These are phyloP conservation scores for Hawksworthiomyces lignivorus DNA, from an alignment of 2,329 filamentous ascomycete genomes.

Conservation along the genomic window DNA sequence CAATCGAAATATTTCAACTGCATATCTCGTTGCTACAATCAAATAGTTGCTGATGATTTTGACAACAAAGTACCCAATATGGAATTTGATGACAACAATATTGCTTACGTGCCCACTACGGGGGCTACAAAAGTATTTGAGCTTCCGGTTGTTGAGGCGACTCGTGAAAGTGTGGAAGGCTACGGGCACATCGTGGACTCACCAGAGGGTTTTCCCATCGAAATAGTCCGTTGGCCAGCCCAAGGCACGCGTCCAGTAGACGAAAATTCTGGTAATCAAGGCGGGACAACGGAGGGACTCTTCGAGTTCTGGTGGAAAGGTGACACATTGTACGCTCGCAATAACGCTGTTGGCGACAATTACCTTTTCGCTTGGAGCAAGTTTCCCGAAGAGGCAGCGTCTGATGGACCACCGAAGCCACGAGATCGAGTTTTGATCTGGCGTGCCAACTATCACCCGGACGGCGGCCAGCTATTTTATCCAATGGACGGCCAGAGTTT, in stretches of 20 bases:
- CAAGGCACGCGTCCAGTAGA: neutral
- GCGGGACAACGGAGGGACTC: neutral
- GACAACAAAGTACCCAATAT: no score
- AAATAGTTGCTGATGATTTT: no score
- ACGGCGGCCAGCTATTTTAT: conserved; percentile 1
- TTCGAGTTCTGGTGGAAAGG: conserved; percentile 4
- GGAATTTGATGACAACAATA: no score
- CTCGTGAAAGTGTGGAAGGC: no score
- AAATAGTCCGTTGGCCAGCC: no score
- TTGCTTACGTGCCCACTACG: no score
- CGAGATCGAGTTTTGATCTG: conserved; percentile 1
- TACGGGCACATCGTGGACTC: no score
- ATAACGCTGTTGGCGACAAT: conserved; percentile 2
- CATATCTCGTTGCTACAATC: no score
- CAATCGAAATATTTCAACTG: no score
- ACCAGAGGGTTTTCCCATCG: no score
- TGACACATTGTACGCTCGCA: conserved; percentile 1
- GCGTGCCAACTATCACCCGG: conserved; percentile 2
- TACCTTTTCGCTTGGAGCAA: conserved; percentile 2
- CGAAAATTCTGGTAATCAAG: neutral
- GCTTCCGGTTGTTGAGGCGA: no score
- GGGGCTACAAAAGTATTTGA: no score
- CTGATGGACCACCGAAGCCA: neutral
- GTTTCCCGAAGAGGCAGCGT: neutral
- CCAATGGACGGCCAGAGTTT: neutral